phyloP scores from a whole-genome alignment of 106 monocot species.

The Allium cepa region DNA sequence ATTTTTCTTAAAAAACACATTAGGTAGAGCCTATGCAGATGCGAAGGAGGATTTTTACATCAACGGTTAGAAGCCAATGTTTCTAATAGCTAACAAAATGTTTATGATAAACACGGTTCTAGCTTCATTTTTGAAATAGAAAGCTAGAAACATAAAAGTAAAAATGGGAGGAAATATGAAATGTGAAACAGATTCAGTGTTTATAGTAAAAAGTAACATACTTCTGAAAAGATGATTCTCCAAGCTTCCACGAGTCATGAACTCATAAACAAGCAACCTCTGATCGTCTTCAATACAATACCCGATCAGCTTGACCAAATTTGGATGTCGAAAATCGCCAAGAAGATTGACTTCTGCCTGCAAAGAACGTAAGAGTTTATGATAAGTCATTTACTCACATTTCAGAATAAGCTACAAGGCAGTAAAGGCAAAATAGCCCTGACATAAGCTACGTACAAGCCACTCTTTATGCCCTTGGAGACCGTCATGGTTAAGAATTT shows the following conservation, averaged over 20 bases:
- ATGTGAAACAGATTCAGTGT: too few relatives aligned
- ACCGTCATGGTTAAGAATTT: constrained; percentile 26
- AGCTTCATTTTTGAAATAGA: too few relatives aligned
- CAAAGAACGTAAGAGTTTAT: not conserved
- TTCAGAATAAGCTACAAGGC: not conserved
- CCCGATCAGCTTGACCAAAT: constrained; percentile 38
- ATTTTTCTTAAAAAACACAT: too few relatives aligned
- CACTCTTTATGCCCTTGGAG: constrained; percentile 33
- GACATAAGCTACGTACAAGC: constrained; percentile 13
- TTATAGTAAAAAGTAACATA: constrained; percentile 6
- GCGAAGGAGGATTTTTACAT: too few relatives aligned
- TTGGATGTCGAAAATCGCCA: constrained; percentile 35
- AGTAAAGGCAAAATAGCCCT: not conserved
- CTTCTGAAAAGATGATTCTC: constrained; percentile 48
- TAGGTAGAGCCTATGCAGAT: too few relatives aligned
- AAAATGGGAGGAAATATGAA: not conserved
- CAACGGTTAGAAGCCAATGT: too few relatives aligned
- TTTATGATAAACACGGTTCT: too few relatives aligned
- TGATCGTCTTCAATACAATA: constrained; percentile 36
- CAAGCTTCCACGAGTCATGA: constrained; percentile 53
- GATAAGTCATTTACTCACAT: not conserved
- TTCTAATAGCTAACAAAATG: too few relatives aligned
- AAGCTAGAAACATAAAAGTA: too few relatives aligned
- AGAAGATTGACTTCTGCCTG: constrained; percentile 48
- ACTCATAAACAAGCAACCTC: constrained; percentile 41